Evolutionary conservation across 2,329 filamentous ascomycete species (phyloP).

Genomic region (Aureobasidium sp.): DNA sequence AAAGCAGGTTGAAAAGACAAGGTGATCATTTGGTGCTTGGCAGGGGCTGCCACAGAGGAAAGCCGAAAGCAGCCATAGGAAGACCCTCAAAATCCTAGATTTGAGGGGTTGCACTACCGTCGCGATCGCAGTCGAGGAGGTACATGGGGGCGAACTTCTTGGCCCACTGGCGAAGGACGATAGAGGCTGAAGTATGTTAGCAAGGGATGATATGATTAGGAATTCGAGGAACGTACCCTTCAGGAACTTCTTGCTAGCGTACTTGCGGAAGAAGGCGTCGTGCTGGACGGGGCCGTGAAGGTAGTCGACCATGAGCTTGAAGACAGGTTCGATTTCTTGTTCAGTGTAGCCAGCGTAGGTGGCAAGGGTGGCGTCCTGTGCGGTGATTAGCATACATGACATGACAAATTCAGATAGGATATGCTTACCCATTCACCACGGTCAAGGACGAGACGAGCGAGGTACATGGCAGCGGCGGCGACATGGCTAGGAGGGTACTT

Average conservation of each 20-base stretch:
- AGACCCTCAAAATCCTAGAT: constrained; percentile 8
- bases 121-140: constrained; percentile 23
- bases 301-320: constrained; percentile 94
- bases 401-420: constrained; percentile 18
- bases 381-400: neutral
- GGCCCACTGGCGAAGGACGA: constrained; percentile 86
- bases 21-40: constrained; percentile 3
- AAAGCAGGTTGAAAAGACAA: constrained; percentile 7
- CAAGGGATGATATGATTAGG: neutral
- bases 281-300: constrained; percentile 83
- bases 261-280: constrained; percentile 99
- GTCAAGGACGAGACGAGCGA: constrained; percentile 82
- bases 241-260: constrained; percentile 97
- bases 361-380: constrained; percentile 70
- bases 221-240: constrained; percentile 61
- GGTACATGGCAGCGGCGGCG: constrained; percentile 89
- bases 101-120: constrained; percentile 11
- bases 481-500: constrained; percentile 80
- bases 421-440: constrained; percentile 83
- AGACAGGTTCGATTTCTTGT: constrained; percentile 85
- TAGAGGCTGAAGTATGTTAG: constrained; percentile 58
- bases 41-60: neutral
- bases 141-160: constrained; percentile 46
- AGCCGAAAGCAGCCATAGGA: neutral
- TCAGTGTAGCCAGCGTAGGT: constrained; percentile 93